A percentile compares a stretch with the other conserved stretches of the same genome.
These are phyloP conservation scores for Fraxinus anomala DNA, from an alignment of 257 asterid genomes.

Conservation along the genomic window DNA sequence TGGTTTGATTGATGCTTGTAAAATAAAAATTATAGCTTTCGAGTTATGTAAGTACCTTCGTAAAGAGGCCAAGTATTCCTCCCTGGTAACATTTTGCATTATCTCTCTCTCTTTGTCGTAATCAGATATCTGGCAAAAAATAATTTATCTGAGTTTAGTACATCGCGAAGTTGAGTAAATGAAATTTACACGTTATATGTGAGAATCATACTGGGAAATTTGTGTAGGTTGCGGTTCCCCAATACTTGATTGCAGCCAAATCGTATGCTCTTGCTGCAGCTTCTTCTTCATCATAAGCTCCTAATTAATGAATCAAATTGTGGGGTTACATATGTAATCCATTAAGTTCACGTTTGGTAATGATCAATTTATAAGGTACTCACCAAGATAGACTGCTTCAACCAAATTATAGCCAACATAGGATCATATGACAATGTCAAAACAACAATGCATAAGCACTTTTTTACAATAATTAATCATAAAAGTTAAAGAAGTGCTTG, in stretches of 20 bases:
- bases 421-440: slow-evolving; percentile 26
- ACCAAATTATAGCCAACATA: slow-evolving; percentile 29
- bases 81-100: slow-evolving; percentile 62
- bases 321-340: not conserved
- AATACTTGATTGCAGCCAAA: slow-evolving; percentile 80
- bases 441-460: slow-evolving; percentile 20
- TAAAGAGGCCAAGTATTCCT: slow-evolving; percentile 72
- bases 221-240: slow-evolving; percentile 76
- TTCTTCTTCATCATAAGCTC: slow-evolving; percentile 88
- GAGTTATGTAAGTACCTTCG: slow-evolving; percentile 51
- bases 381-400: slow-evolving; percentile 78
- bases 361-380: slow-evolving; percentile 27
- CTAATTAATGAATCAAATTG: slow-evolving; percentile 24
- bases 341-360: not conserved
- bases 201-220: slow-evolving; percentile 63
- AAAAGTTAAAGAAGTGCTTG: not conserved
- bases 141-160: not conserved
- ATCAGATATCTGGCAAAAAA: slow-evolving; percentile 47
- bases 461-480: not conserved
- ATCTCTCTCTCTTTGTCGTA: slow-evolving; percentile 61
- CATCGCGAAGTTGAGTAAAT: not conserved
- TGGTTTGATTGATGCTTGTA: not conserved
- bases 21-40: not conserved
- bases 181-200: not conserved
- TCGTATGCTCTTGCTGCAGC: slow-evolving; percentile 91